Evolutionary conservation across 257 asterid species (phyloP).

Genomic region (Solanum chmielewskii): DNA sequence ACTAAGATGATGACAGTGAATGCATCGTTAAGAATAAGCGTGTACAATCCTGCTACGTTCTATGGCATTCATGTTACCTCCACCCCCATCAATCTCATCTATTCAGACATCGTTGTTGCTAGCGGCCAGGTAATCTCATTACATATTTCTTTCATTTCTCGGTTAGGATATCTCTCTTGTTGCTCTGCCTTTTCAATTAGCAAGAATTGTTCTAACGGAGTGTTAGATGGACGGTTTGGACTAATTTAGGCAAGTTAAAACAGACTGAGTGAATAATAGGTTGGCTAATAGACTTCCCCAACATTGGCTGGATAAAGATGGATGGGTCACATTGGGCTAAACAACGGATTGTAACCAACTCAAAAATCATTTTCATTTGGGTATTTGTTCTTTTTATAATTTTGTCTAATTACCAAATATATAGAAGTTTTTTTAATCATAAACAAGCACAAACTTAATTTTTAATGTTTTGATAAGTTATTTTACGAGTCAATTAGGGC

Average conservation of each 20-base stretch:
- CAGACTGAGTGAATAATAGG: not conserved
- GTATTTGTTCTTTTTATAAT: not conserved
- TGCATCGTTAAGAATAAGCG: slow-evolving; percentile 57
- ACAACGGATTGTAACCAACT: not conserved
- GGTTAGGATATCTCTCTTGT: not conserved
- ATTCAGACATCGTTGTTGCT: slow-evolving; percentile 64
- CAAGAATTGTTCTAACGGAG: not conserved
- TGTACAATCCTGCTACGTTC: slow-evolving; percentile 89
- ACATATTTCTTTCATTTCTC: not conserved
- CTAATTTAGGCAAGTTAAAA: not conserved
- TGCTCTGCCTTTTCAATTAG: not conserved
- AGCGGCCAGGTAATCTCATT: slow-evolving; percentile 54
- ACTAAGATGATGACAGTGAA: slow-evolving; percentile 68
- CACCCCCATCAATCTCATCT: slow-evolving; percentile 65
- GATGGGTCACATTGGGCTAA: not conserved
- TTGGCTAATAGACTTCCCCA: not conserved
- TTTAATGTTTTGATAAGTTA: not conserved
- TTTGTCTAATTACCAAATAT: not conserved
- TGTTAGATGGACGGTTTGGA: not conserved
- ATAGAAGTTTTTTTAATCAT: not conserved
- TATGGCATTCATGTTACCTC: slow-evolving; percentile 78
- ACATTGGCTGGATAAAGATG: not conserved
- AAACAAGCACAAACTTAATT: not conserved
- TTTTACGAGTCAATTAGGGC: not conserved
- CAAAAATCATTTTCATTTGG: not conserved